These are phyloP conservation scores for Xylaria sp. DNA, from an alignment of 2,329 filamentous ascomycete genomes.

Conservation along the genomic window DNA sequence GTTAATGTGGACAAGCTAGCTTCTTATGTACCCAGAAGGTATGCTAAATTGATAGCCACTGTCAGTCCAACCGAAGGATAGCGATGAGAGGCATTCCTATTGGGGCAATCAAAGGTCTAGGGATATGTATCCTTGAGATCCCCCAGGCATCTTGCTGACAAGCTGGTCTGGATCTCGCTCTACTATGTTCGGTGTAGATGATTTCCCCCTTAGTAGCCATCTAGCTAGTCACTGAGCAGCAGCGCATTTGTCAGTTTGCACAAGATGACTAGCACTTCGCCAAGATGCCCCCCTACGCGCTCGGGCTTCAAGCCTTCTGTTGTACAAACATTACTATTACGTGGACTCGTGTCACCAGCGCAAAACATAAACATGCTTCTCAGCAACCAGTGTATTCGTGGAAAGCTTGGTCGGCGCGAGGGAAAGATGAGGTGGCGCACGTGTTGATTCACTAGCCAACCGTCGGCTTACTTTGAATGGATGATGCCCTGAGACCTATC, in stretches of 20 bases:
- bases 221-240: neutral
- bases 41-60: neutral
- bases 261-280: neutral
- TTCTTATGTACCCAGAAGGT: neutral
- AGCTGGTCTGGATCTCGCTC: too few species aligned
- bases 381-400: neutral
- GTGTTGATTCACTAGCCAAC: constrained; percentile 7
- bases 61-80: neutral
- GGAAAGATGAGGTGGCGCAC: constrained; percentile 4
- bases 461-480: constrained; percentile 4
- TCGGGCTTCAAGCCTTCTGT: neutral
- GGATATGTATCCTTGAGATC: too few species aligned
- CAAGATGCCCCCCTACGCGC: neutral
- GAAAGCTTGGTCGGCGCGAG: neutral
- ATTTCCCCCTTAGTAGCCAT: neutral
- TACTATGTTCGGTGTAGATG: neutral
- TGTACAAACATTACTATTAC: neutral
- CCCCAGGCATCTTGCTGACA: too few species aligned
- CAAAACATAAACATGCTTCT: neutral
- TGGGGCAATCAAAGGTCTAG: neutral
- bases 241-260: neutral
- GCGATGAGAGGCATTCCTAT: neutral
- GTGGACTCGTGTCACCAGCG: neutral
- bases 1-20: neutral
- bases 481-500: constrained; percentile 7